Conservation (phyloP, 495 filamentous ascomycete genomes). For the Daldinia bambusicola region DNA sequence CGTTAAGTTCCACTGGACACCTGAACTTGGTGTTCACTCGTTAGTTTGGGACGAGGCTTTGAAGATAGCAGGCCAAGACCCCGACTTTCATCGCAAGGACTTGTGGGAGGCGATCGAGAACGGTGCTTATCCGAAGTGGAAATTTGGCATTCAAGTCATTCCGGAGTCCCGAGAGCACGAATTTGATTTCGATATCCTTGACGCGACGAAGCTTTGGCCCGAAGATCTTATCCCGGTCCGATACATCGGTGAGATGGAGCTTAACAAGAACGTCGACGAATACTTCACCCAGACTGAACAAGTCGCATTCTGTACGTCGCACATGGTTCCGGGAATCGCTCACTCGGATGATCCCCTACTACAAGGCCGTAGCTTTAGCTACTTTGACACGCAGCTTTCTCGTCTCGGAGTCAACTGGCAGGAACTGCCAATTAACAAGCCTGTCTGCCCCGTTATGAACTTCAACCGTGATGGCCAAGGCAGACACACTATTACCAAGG, state of each 20-base stretch:
- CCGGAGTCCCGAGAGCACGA: constrained; percentile 76
- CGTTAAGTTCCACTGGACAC: constrained; percentile 85
- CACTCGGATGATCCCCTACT: constrained; percentile 87
- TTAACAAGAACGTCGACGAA: constrained; percentile 86
- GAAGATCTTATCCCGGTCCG: constrained; percentile 82
- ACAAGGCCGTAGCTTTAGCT: constrained; percentile 87
- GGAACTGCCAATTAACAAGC: constrained; percentile 85
- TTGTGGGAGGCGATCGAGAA: constrained; percentile 82
- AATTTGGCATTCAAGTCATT: constrained; percentile 82
- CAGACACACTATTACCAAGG: constrained; percentile 65
- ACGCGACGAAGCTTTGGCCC: constrained; percentile 93
- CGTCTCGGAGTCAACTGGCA: constrained; percentile 88
- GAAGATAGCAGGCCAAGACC: constrained; percentile 83
- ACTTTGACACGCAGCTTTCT: constrained; percentile 85
- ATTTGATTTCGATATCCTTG: constrained; percentile 91
- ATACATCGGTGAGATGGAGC: constrained; percentile 82
- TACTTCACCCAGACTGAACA: constrained; percentile 89
- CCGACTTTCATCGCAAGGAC: constrained; percentile 89
- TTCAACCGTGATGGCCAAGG: constrained; percentile 79
- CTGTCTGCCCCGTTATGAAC: constrained; percentile 81
- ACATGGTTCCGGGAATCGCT: constrained; percentile 87
- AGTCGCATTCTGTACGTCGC: constrained; percentile 85
- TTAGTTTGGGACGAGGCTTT: constrained; percentile 90
- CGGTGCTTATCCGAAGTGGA: constrained; percentile 80
- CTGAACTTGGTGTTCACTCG: constrained; percentile 82